Conservation (phyloP, 2,329 filamentous ascomycete species). For the Ramichloridium luteum region DNA sequence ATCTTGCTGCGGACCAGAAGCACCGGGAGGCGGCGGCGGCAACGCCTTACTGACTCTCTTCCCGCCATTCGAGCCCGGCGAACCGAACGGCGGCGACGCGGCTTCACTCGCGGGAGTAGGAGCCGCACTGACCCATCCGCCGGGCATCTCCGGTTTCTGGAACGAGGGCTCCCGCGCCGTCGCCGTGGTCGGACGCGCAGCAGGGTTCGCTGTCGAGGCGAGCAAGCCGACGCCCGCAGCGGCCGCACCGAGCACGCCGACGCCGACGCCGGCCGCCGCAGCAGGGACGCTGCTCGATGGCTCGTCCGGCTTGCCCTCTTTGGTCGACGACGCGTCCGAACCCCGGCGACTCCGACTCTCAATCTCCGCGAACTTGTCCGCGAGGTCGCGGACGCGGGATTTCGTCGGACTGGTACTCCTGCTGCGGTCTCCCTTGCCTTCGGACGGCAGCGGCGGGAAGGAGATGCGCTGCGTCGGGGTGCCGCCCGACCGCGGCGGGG, state of each 20-base stretch:
- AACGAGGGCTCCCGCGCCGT: neutral
- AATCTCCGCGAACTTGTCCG: slow-evolving; percentile 37
- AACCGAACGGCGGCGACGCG: slow-evolving; percentile 12
- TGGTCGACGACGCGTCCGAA: neutral
- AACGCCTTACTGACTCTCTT: too few relatives aligned
- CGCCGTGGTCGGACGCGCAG: neutral
- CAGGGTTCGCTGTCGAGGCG: neutral
- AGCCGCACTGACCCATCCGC: slow-evolving; percentile 41
- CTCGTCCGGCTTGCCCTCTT: too few relatives aligned
- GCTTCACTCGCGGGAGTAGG: slow-evolving; percentile 29
- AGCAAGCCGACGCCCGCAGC: too few relatives aligned
- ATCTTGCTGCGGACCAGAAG: neutral
- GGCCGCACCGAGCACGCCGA: neutral
- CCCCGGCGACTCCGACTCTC: slow-evolving; percentile 6
- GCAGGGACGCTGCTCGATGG: neutral
- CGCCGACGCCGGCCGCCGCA: neutral
- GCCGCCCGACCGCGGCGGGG: slow-evolving; percentile 2
- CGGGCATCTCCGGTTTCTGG: slow-evolving; percentile 37
- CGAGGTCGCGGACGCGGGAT: slow-evolving; percentile 39
- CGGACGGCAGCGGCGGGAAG: slow-evolving; percentile 1
- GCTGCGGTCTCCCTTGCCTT: slow-evolving; percentile 5
- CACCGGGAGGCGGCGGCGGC: slow-evolving; percentile 12
- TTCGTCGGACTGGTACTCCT: slow-evolving; percentile 28
- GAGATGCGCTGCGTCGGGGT: slow-evolving; percentile 4
- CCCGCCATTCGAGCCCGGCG: neutral